Evolutionary conservation across 345 rosid genomes (phyloP).

Genomic region (Arabidopsis thaliana): DNA sequence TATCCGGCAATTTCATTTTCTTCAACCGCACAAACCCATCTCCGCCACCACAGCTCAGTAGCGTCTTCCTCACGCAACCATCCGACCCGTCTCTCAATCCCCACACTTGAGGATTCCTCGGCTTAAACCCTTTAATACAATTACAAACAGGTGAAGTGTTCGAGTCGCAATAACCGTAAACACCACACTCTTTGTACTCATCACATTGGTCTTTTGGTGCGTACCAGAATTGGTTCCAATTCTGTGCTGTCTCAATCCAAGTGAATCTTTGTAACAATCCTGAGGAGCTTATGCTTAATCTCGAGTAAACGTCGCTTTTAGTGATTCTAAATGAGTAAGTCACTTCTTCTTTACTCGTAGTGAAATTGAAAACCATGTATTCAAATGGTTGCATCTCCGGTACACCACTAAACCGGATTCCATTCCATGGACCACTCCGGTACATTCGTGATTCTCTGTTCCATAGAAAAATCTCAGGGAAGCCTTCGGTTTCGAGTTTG

Average conservation of each 20-base stretch:
- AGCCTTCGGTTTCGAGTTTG: conserved; percentile 60
- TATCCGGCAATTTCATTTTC: conserved; percentile 76
- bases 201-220: conserved; percentile 95
- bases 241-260: conserved; percentile 54
- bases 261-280: conserved; percentile 58
- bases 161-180: conserved; percentile 67
- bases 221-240: conserved; percentile 75
- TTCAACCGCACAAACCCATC: conserved; percentile 63
- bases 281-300: conserved; percentile 53
- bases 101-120: conserved; percentile 64
- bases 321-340: conserved; percentile 52
- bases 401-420: conserved; percentile 68
- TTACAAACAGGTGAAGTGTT: conserved; percentile 78
- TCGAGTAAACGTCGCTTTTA: conserved; percentile 48
- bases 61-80: conserved; percentile 70
- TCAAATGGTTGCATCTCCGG: conserved; percentile 74
- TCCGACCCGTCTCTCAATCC: conserved; percentile 58
- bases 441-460: conserved; percentile 29
- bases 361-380: conserved; percentile 53
- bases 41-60: conserved; percentile 46
- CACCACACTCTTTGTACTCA: conserved; percentile 62
- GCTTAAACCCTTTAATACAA: conserved; percentile 68
- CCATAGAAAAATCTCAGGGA: conserved; percentile 66
- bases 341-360: conserved; percentile 47
- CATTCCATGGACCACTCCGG: conserved; percentile 84